Evolutionary conservation across 441 rosid genomes (phyloP).

Genomic region (Brassica hybrid): DNA sequence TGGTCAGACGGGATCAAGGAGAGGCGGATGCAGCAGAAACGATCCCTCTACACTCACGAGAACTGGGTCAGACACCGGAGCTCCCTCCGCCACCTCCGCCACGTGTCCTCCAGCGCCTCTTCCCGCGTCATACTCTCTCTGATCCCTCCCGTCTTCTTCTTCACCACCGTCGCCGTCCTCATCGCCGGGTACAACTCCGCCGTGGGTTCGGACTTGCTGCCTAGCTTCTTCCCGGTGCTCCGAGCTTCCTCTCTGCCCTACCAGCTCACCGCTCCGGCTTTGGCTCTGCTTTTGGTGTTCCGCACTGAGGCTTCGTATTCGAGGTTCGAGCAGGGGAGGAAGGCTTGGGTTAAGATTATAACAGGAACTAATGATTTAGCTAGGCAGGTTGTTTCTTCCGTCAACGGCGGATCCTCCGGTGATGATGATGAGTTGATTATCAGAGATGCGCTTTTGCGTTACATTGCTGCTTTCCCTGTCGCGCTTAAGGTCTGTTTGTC

Average conservation of each 20-base stretch:
- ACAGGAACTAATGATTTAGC: slow-evolving; percentile 73
- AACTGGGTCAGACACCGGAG: slow-evolving; percentile 79
- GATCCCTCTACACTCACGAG: slow-evolving; percentile 73
- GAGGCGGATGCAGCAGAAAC: slow-evolving; percentile 71
- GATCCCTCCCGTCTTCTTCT: slow-evolving; percentile 74
- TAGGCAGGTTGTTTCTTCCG: slow-evolving; percentile 57
- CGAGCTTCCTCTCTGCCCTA: slow-evolving; percentile 79
- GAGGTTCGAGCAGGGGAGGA: slow-evolving; percentile 76
- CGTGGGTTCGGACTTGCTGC: slow-evolving; percentile 58
- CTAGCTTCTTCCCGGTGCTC: slow-evolving; percentile 66
- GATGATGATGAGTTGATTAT: slow-evolving; percentile 50
- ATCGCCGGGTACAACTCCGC: slow-evolving; percentile 73
- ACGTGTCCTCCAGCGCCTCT: slow-evolving; percentile 63
- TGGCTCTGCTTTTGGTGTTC: slow-evolving; percentile 83
- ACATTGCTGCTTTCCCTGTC: slow-evolving; percentile 80
- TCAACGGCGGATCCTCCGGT: slow-evolving; percentile 41
- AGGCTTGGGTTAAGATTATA: slow-evolving; percentile 80
- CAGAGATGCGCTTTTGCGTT: slow-evolving; percentile 61
- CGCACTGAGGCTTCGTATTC: slow-evolving; percentile 92
- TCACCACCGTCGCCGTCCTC: slow-evolving; percentile 64
- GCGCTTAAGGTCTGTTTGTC: slow-evolving; percentile 66
- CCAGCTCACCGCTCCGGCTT: slow-evolving; percentile 84
- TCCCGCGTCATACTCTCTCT: slow-evolving; percentile 82
- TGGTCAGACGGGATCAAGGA: slow-evolving; percentile 85
- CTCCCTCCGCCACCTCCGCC: slow-evolving; percentile 83